Evolutionary conservation across 371 early-diverging fungal species (phyloP).

Genomic region (Mucor irregularis): DNA sequence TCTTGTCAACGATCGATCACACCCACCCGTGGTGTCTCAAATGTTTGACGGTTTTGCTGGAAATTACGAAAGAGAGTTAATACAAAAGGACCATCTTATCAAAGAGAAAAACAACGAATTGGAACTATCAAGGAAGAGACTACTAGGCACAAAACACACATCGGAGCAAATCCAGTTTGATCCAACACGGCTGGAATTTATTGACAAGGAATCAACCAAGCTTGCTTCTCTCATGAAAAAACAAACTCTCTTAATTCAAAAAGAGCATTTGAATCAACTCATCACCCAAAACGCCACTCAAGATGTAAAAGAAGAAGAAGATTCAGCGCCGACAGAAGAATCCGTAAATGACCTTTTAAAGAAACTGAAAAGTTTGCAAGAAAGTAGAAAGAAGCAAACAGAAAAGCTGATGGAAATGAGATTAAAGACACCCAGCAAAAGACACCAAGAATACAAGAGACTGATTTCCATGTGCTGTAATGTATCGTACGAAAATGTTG

Average conservation of each 20-base stretch:
- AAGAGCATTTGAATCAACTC: background rate
- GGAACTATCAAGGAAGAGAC: slow-evolving; percentile 27
- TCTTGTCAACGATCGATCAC: slow-evolving; percentile 10
- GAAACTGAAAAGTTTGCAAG: slow-evolving; percentile 9
- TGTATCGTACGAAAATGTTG: slow-evolving; percentile 50
- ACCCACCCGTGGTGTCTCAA: slow-evolving; percentile 18
- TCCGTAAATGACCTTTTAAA: background rate
- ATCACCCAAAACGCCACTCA: slow-evolving; percentile 7
- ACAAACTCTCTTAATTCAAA: slow-evolving; percentile 10
- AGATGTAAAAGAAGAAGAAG: slow-evolving; percentile 2
- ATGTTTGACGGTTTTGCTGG: slow-evolving; percentile 32
- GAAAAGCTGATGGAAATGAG: slow-evolving; percentile 21
- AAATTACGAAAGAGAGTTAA: slow-evolving; percentile 35
- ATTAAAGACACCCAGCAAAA: slow-evolving; percentile 30
- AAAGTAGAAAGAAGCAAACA: slow-evolving; percentile 20
- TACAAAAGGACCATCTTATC: slow-evolving; percentile 30
- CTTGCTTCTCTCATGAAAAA: slow-evolving; percentile 2
- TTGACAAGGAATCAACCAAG: slow-evolving; percentile 9
- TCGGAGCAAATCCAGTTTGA: slow-evolving; percentile 27
- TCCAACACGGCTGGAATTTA: slow-evolving; percentile 3
- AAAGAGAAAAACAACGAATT: slow-evolving; percentile 35
- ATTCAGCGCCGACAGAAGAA: background rate
- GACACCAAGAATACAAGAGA: slow-evolving; percentile 50
- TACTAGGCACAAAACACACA: slow-evolving; percentile 25
- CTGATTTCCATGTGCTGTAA: slow-evolving; percentile 51